Conservation (phyloP, 345 rosid species). For the Salix brachista region DNA sequence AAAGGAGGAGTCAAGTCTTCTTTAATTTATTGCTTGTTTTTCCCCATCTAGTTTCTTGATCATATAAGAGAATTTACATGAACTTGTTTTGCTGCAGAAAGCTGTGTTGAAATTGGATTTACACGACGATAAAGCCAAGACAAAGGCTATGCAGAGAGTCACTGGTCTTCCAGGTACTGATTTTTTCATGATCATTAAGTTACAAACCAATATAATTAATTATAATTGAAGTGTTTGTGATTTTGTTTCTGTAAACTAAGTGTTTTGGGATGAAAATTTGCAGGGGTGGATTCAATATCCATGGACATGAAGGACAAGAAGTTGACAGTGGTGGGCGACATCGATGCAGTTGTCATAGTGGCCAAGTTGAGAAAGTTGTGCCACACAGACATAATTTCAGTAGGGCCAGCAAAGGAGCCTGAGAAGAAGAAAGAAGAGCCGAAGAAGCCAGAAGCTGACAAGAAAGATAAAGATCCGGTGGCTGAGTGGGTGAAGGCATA, state of each 20-base stretch:
- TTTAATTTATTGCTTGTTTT: too few relatives aligned
- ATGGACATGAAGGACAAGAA: constrained; percentile 57
- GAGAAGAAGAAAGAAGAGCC: constrained; percentile 56
- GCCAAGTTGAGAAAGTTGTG: constrained; percentile 52
- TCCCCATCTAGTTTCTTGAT: too few relatives aligned
- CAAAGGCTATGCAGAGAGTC: constrained; percentile 32
- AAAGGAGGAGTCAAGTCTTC: background rate
- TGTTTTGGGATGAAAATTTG: background rate
- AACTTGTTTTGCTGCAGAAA: too few relatives aligned
- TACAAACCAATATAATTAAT: too few relatives aligned
- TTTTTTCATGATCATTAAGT: background rate
- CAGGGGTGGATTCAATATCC: constrained; percentile 50
- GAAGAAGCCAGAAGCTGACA: constrained; percentile 13
- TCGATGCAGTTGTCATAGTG: constrained; percentile 42
- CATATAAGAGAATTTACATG: too few relatives aligned
- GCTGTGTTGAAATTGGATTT: too few relatives aligned
- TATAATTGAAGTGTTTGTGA: background rate
- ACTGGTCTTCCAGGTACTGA: constrained; percentile 31
- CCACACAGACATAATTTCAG: constrained; percentile 42
- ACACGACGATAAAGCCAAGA: constrained; percentile 3
- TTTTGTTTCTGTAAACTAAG: background rate
- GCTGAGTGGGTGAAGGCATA: constrained; percentile 22
- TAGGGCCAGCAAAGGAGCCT: constrained; percentile 56
- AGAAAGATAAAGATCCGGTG: constrained; percentile 24
- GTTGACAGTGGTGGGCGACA: constrained; percentile 50